These are phyloP conservation scores for rapeseed (Brassica napus) DNA, from an alignment of 345 rosid genomes.

Conservation along the genomic window Da-Ae NC_063452.1:51163001-51163500, in stretches of 20 bases:
- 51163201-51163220: not conserved
- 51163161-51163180: conserved; percentile 37
- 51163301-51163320: conserved; percentile 35
- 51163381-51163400: conserved; percentile 38
- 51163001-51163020: conserved; percentile 19
- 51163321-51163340: conserved; percentile 33
- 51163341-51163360: conserved; percentile 2
- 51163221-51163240: not conserved
- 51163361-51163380: conserved; percentile 31
- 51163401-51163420: conserved; percentile 39
- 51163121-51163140: conserved; percentile 49
- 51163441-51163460: conserved; percentile 42
- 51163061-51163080: not conserved
- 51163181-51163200: conserved; percentile 24
- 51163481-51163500: conserved; percentile 24
- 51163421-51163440: conserved; percentile 37
- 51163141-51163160: conserved; percentile 37
- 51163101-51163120: conserved; percentile 63
- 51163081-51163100: conserved; percentile 23
- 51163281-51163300: conserved; percentile 3
- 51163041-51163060: not conserved
- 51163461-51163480: conserved; percentile 28
- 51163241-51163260: not conserved
- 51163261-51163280: not conserved
- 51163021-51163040: not conserved